Evolutionary conservation across 2,329 filamentous ascomycete species (phyloP).

Genomic region (Penicillium sp.): DNA sequence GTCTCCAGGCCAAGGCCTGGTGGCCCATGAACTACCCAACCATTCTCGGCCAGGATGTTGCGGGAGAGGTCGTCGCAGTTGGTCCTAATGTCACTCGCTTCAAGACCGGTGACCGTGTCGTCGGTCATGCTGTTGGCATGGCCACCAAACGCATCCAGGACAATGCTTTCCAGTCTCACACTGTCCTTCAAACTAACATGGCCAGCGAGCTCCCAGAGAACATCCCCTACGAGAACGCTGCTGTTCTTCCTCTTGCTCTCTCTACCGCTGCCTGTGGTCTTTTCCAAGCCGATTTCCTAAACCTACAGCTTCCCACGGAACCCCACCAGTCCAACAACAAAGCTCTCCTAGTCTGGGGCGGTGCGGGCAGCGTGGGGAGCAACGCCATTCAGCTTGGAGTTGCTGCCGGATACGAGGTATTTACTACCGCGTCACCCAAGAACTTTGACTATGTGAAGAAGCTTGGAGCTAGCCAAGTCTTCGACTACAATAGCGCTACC

Average conservation of each 20-base stretch:
- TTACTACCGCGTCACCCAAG: constrained; percentile 32
- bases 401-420: constrained; percentile 36
- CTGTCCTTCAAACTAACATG: constrained; percentile 12
- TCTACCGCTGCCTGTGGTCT: constrained; percentile 25
- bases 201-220: constrained; percentile 25
- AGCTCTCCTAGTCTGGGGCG: constrained; percentile 47
- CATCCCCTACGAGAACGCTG: constrained; percentile 28
- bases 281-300: constrained; percentile 16
- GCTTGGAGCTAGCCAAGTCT: constrained; percentile 23
- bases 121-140: constrained; percentile 15
- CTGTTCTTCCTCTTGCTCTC: constrained; percentile 32
- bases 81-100: constrained; percentile 14
- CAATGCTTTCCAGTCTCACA: constrained; percentile 9
- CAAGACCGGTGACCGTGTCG: constrained; percentile 24
- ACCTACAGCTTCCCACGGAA: not conserved
- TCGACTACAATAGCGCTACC: constrained; percentile 21
- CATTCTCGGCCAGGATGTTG: constrained; percentile 24
- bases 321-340: constrained; percentile 18
- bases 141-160: not conserved
- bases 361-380: constrained; percentile 38
- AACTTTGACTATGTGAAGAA: constrained; percentile 39
- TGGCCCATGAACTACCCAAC: constrained; percentile 20
- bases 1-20: constrained; percentile 22
- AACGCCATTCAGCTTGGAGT: constrained; percentile 40
- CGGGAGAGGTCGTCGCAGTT: constrained; percentile 21